These are phyloP conservation scores for Penicillium sp. DNA, from an alignment of 2,329 filamentous ascomycete species.

Conservation along the genomic window DNA sequence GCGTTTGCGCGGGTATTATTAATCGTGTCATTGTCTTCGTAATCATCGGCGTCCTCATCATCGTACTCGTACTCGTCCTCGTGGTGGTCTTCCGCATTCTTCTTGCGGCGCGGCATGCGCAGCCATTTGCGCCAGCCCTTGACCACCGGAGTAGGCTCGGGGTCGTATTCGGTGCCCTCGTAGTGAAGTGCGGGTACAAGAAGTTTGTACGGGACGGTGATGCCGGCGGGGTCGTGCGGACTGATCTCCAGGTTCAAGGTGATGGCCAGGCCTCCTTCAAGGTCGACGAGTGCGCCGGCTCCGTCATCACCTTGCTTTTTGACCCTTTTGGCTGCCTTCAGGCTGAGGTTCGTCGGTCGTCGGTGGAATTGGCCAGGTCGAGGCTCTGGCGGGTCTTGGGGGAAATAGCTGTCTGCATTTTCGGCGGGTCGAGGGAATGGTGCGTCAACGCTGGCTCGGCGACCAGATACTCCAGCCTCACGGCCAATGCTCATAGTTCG, in stretches of 20 bases:
- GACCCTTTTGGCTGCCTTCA: conserved; percentile 62
- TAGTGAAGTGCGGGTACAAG: conserved; percentile 75
- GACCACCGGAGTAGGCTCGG: conserved; percentile 35
- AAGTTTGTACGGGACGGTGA: conserved; percentile 83
- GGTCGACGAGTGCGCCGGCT: conserved; percentile 64
- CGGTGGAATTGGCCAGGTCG: conserved; percentile 61
- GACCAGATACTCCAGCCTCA: conserved; percentile 22
- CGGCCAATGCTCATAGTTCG: conserved; percentile 42
- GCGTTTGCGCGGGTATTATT: conserved; percentile 30
- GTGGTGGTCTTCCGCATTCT: conserved; percentile 21
- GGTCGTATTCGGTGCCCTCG: conserved; percentile 46
- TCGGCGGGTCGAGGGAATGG: conserved; percentile 32
- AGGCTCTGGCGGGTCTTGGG: conserved; percentile 21
- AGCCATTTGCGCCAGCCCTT: conserved; percentile 47
- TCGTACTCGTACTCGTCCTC: conserved; percentile 15
- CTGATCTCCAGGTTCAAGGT: conserved; percentile 88
- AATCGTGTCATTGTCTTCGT: conserved; percentile 27
- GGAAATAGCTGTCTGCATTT: conserved; percentile 38
- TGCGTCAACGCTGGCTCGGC: conserved; percentile 41
- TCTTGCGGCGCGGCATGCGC: conserved; percentile 32
- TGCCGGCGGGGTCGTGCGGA: conserved; percentile 79
- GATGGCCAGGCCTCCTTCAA: conserved; percentile 83
- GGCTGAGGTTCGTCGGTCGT: conserved; percentile 68
- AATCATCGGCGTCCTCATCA: conserved; percentile 26
- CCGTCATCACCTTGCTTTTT: conserved; percentile 54